Evolutionary conservation across 169 alveolate genomes (phyloP), one percentile per base, ranked within the genome.

Genomic region (Eimeria sp.): DNA sequence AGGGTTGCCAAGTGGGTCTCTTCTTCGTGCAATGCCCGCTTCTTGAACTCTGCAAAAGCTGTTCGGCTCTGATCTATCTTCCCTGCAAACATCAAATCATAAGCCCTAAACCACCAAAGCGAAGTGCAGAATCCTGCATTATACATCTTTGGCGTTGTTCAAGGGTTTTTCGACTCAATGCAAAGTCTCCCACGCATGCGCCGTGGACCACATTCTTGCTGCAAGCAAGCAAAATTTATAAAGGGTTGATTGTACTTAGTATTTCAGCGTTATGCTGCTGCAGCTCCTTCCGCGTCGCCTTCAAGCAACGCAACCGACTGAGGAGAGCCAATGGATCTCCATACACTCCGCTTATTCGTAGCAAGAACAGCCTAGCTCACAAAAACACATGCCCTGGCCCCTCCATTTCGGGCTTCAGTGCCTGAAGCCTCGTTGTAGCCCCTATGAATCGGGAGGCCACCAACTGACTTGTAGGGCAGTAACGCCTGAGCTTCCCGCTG

Each of bases 271-370:
- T 83, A 16, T 83, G 90, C 74, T 83, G 72, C 37, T 83, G 90
- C 60, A 83, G 77, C 90, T 83, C 90, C 72, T 83, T 83, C 90
- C 76, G 64, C 33, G 77, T 56, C 71, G 49, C 60, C 60, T 83
- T 83, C 16, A 83, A 76, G 49, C 60, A 83, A 16, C 76, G 90
- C 90, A 83, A n/a, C 58, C 76, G 76, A 77, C 37, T 83, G 54
- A 83, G 90, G 60, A 83, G 90, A 60, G 90, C 77, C 60, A 83
- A 33, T 37, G 90, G 90, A 77, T 83, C 58, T 60, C 90, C 90
- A 56, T 56, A 83, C 10, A 60, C 90, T 30, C 90, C 90, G 30
- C 77, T 58, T 20, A 83, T 58, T 20, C 68, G 72, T 56, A 52
- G 72, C 90, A 83, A 58, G 90, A 54, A 83, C 49, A 83, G 60